Evolutionary conservation across 1,139 yeast species (phyloP).

Genomic region (Pichia cactophila): DNA sequence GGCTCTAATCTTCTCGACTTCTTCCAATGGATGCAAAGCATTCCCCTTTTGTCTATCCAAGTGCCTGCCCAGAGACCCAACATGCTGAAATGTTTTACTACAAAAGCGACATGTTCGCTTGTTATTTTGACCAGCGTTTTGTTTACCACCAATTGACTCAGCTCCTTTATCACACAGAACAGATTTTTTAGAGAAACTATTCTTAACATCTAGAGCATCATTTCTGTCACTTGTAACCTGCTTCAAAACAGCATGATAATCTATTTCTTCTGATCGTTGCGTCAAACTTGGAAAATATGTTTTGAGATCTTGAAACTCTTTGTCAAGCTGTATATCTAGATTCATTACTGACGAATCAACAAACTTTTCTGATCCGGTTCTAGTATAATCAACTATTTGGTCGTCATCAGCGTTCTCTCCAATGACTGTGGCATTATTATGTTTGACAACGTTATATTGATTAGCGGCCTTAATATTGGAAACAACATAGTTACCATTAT

Average conservation of each 20-base stretch:
- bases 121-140: conserved; percentile 24
- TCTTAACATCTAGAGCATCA: too few relatives aligned
- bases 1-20: conserved; percentile 35
- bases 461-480: background rate
- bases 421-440: too few relatives aligned
- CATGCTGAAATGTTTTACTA: conserved; percentile 40
- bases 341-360: background rate
- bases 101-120: conserved; percentile 41
- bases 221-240: background rate
- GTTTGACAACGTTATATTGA: conserved; percentile 17
- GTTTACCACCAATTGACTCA: background rate
- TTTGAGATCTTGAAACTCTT: background rate
- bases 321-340: background rate
- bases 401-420: too few relatives aligned
- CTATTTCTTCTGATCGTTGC: background rate
- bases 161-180: background rate
- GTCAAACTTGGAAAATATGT: background rate
- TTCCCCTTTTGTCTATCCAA: conserved; percentile 42
- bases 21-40: conserved; percentile 36
- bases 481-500: background rate
- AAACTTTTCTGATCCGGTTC: background rate
- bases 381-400: too few relatives aligned
- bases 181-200: too few relatives aligned
- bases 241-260: background rate
- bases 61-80: conserved; percentile 47